Evolutionary conservation across 805 yeast genomes (phyloP).

Genomic region (Candida easanensis): DNA sequence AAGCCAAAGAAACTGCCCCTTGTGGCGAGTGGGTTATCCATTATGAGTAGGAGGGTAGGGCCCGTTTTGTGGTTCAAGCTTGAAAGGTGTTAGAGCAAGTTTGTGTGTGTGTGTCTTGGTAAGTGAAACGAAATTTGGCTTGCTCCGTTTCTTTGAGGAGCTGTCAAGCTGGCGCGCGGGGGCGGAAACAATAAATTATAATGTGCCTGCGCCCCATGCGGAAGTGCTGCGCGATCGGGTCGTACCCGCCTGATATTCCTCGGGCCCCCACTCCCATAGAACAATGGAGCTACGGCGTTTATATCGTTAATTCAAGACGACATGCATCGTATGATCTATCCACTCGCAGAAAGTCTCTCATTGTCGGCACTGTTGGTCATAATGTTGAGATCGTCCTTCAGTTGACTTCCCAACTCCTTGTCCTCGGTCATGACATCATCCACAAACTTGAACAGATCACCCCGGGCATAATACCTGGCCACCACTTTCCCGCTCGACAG

Average conservation of each 20-base stretch:
- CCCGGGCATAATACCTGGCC: slow-evolving; percentile 44
- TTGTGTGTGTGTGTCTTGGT: not conserved
- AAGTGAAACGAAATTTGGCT: not conserved
- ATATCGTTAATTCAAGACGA: no score
- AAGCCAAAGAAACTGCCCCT: slow-evolving; percentile 8
- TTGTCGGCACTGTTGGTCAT: not conserved
- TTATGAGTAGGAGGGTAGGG: not conserved
- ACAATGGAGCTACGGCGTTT: no score
- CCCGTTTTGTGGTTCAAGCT: no score
- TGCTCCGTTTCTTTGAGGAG: not conserved
- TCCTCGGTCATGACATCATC: slow-evolving; percentile 44
- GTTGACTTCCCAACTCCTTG: slow-evolving; percentile 29
- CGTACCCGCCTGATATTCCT: no score
- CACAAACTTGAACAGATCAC: slow-evolving; percentile 40
- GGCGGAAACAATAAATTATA: no score
- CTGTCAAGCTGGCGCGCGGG: no score
- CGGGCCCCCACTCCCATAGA: no score
- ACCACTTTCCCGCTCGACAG: slow-evolving; percentile 33
- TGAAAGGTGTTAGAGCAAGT: no score
- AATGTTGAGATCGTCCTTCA: slow-evolving; percentile 31
- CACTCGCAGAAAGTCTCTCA: not conserved
- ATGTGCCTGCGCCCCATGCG: no score
- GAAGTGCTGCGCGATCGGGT: no score
- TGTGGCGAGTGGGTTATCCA: slow-evolving; percentile 10
- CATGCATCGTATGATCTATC: no score